A percentile compares a stretch with the other conserved stretches of the same genome.
These are phyloP conservation scores for Rhypophila decipiens DNA, from an alignment of 495 filamentous ascomycete genomes.

Conservation along the genomic window DNA sequence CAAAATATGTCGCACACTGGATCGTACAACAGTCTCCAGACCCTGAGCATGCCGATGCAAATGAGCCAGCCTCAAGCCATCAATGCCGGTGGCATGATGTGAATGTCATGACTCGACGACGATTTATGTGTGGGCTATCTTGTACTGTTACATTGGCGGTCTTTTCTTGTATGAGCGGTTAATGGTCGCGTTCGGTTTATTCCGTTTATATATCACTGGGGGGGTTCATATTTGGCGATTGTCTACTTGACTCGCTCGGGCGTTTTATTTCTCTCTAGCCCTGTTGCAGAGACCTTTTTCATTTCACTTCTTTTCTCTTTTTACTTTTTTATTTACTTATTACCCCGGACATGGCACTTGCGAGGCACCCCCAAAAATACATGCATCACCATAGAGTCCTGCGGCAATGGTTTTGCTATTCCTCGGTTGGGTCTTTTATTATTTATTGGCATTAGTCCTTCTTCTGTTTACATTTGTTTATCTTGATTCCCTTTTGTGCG, in stretches of 20 bases:
- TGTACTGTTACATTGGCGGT: conserved; percentile 6
- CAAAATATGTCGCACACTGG: conserved; percentile 24
- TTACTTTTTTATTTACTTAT: conserved; percentile 9
- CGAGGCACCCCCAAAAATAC: conserved; percentile 11
- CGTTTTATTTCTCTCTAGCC: conserved; percentile 2
- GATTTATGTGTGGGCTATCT: conserved; percentile 9
- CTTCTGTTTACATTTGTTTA: neutral
- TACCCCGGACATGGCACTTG: conserved; percentile 7
- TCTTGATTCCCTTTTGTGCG: neutral
- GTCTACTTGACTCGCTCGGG: neutral
- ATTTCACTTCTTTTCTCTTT: conserved; percentile 4
- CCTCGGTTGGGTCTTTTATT: conserved; percentile 2
- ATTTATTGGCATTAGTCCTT: conserved; percentile 1
- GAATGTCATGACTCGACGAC: conserved; percentile 3
- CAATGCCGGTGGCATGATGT: conserved; percentile 38
- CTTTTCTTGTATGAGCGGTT: conserved; percentile 7
- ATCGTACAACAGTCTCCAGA: conserved; percentile 45
- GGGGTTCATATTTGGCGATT: neutral
- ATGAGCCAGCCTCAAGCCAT: conserved; percentile 46
- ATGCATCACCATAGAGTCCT: conserved; percentile 14
- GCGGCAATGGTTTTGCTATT: neutral
- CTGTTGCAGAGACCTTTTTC: conserved; percentile 2
- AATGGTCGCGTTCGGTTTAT: neutral
- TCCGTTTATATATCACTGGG: neutral
- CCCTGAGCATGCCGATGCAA: conserved; percentile 51